Conservation (phyloP, 768 basidiomycete genomes). For the Xerocomellus chrysenteron region DNA sequence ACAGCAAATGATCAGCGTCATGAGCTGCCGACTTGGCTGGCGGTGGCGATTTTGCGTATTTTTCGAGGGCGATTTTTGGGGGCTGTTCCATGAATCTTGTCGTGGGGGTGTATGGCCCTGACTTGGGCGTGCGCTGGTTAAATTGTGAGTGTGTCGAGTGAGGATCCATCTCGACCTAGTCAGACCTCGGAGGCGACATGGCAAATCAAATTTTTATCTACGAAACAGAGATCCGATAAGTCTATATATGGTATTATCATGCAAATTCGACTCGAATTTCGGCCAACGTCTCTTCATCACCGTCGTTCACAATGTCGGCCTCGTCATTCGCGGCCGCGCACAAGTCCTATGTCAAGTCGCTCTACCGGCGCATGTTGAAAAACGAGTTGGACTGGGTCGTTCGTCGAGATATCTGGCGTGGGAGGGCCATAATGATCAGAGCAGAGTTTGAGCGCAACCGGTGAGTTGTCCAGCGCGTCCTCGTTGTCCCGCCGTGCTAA, state of each 20-base stretch:
- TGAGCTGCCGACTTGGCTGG: constrained; percentile 23
- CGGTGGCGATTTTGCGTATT: constrained; percentile 40
- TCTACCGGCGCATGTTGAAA: constrained; percentile 84
- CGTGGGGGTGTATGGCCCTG: constrained; percentile 53
- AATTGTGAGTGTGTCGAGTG: constrained; percentile 76
- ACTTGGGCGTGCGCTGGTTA: constrained; percentile 69
- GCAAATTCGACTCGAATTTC: constrained; percentile 7
- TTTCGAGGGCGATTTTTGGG: constrained; percentile 44
- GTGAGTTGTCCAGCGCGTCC: constrained; percentile 40
- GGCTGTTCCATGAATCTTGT: constrained; percentile 46
- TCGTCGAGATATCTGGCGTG: constrained; percentile 82
- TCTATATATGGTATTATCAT: constrained; percentile 16
- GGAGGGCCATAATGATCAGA: constrained; percentile 79
- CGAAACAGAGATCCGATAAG: neutral
- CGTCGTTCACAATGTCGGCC: constrained; percentile 43
- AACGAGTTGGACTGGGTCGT: constrained; percentile 92
- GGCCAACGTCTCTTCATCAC: neutral
- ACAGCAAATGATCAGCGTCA: constrained; percentile 11
- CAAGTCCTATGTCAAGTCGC: constrained; percentile 83
- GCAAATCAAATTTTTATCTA: neutral
- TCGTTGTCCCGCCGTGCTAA: neutral
- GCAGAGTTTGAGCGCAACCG: constrained; percentile 94
- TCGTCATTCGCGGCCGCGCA: constrained; percentile 72
- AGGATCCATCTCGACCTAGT: constrained; percentile 57
- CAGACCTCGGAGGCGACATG: neutral